Evolutionary conservation across 345 rosid genomes (phyloP).

Genomic region (Populus ilicifolia): DNA sequence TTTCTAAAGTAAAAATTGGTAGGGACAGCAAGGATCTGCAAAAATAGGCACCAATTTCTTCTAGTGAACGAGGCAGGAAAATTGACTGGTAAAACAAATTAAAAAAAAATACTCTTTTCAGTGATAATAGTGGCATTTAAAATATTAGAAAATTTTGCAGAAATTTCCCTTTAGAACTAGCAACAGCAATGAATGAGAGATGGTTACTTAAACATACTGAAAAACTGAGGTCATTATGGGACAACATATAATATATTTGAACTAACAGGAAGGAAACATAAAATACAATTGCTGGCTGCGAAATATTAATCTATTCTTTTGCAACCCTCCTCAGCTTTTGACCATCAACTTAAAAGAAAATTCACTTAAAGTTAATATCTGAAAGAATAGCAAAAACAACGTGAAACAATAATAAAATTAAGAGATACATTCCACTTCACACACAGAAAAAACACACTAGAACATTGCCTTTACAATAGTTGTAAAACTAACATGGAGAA

Average conservation of each 20-base stretch:
- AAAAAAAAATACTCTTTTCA: no score
- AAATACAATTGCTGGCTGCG: not conserved
- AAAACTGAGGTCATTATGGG: not conserved
- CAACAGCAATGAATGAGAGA: not conserved
- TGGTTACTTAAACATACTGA: not conserved
- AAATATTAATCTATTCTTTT: not conserved
- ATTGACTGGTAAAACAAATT: not conserved
- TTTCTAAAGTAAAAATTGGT: not conserved
- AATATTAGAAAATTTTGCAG: no score
- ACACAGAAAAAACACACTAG: not conserved
- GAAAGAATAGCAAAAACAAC: not conserved
- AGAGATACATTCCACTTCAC: not conserved
- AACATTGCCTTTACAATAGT: not conserved
- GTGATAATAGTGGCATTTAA: no score
- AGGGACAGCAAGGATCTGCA: not conserved
- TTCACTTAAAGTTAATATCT: not conserved
- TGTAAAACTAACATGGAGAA: not conserved
- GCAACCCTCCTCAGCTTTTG: not conserved
- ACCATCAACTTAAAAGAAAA: not conserved
- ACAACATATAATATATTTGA: not conserved
- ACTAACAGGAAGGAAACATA: not conserved
- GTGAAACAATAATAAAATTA: not conserved
- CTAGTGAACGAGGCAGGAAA: not conserved
- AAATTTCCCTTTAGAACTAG: not conserved
- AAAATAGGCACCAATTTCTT: not conserved